Base-by-base conservation (phyloP, 2,329 filamentous ascomycete species). In the Trichoderma koningiopsis region DNA sequence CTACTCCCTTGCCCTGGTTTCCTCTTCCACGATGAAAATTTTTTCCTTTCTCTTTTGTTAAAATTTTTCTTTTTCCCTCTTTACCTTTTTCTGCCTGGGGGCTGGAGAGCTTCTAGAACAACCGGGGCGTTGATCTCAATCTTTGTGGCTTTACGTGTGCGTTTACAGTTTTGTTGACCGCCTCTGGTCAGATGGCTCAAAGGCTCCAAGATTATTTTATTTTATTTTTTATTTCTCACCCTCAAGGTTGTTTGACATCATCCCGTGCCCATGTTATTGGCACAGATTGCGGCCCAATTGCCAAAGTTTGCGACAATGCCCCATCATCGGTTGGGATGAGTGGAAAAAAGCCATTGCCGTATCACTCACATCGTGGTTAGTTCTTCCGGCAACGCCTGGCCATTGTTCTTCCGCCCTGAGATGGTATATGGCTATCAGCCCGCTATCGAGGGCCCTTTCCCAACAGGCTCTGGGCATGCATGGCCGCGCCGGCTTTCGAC, bases 241-340 rank as follows among this genome's bases (percentile, higher is more conserved):
- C 13, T 35, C 33, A 35, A 35, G 33, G 33, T 35, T 35, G 40
- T 13, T 31, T 49, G 40, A 22, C 19, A 49, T 24, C 59, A 33
- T 61, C 19, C 10, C 59, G 59, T 49, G 59, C 40, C 40, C 59
- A 49, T n/a, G 40, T 33, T 33, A 61, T 61, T 61, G 59, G 59
- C 24, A 43, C 58, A 33, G 37, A 33, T 22, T 10, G 16, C 5
- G 59, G 59, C 19, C 27, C 40, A 33, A 19, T 24, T 10, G 1
- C 8, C 31, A 56, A 8, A 27, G 8, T 8, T 22, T 47, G 47
- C 22, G 47, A 11, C 22, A 10, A 56, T 56, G 53, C 53, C 29
- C 27, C 53, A n/a, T 31, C 31, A 35, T 7, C 55, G 33, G 33
- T 8, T 56, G 27, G n/a, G 19, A 24, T 43, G 47, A 49, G 22